Evolutionary conservation across 2,329 filamentous ascomycete species (phyloP).

Genomic region (Aspergillus tubingensis): DNA sequence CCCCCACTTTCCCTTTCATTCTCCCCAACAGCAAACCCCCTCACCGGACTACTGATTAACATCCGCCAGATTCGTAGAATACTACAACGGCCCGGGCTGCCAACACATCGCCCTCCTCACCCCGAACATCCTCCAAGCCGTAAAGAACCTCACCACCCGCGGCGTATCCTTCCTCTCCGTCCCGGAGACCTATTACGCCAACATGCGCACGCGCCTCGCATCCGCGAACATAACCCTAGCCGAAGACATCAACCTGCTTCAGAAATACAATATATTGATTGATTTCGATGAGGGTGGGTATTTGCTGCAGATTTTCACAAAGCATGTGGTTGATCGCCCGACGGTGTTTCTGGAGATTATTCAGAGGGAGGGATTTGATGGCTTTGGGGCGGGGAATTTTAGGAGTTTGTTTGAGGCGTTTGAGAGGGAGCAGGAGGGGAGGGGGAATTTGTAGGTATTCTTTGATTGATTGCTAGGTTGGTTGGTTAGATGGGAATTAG

Average conservation of each 20-base stretch:
- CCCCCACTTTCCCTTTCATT: no score
- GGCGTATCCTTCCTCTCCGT: constrained; percentile 88
- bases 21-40: no score
- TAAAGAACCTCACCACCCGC: constrained; percentile 70
- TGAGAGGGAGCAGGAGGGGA: constrained; percentile 36
- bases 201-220: constrained; percentile 69
- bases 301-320: constrained; percentile 70
- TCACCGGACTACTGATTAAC: no score
- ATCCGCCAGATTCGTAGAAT: constrained; percentile 59
- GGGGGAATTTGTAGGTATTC: background rate
- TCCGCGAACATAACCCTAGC: constrained; percentile 59
- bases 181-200: constrained; percentile 74
- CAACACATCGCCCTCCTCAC: constrained; percentile 88
- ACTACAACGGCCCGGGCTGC: constrained; percentile 82
- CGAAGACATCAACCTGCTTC: constrained; percentile 74
- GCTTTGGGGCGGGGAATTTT: constrained; percentile 90
- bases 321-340: constrained; percentile 84
- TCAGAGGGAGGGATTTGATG: constrained; percentile 81
- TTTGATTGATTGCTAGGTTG: no score
- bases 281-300: constrained; percentile 92
- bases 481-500: no score
- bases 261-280: constrained; percentile 78
- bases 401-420: constrained; percentile 92
- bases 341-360: constrained; percentile 95
- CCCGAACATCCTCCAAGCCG: constrained; percentile 70